Conservation (phyloP, 345 rosid species). For the Limnanthes douglasii region DNA sequence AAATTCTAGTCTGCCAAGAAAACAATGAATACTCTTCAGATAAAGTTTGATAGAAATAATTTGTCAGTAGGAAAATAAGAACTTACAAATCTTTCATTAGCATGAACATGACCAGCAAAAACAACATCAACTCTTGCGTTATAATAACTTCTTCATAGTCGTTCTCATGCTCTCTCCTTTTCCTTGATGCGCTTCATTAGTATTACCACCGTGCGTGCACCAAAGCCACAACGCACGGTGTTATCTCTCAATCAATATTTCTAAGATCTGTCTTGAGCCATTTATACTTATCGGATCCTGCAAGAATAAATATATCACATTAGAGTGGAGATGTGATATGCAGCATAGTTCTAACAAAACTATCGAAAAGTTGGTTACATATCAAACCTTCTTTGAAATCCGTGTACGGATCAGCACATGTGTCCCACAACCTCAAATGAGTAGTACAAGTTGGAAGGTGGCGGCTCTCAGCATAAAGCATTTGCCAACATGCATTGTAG, state of each 20-base stretch:
- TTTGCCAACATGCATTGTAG: conserved; percentile 71
- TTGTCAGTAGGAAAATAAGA: too few relatives aligned
- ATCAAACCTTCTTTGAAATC: too few relatives aligned
- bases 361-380: too few relatives aligned
- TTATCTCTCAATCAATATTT: conserved; percentile 36
- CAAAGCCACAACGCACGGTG: conserved; percentile 76
- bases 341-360: too few relatives aligned
- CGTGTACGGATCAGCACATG: conserved; percentile 43
- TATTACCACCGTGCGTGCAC: conserved; percentile 91
- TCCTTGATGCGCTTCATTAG: conserved; percentile 75
- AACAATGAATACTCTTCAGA: too few relatives aligned
- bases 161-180: conserved; percentile 81
- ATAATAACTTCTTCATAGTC: conserved; percentile 55
- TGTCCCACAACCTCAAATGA: conserved; percentile 63
- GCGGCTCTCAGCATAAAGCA: conserved; percentile 64
- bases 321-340: too few relatives aligned
- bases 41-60: too few relatives aligned
- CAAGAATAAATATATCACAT: too few relatives aligned
- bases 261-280: conserved; percentile 52
- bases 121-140: conserved; percentile 64
- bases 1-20: too few relatives aligned
- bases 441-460: conserved; percentile 69
- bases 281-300: conserved; percentile 42
- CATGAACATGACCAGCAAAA: conserved; percentile 85
- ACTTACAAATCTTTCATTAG: conserved; percentile 90